These are phyloP conservation scores for Corrigiola litoralis DNA, from an alignment of 179 eudicot genomes.

Conservation along the genomic window DNA sequence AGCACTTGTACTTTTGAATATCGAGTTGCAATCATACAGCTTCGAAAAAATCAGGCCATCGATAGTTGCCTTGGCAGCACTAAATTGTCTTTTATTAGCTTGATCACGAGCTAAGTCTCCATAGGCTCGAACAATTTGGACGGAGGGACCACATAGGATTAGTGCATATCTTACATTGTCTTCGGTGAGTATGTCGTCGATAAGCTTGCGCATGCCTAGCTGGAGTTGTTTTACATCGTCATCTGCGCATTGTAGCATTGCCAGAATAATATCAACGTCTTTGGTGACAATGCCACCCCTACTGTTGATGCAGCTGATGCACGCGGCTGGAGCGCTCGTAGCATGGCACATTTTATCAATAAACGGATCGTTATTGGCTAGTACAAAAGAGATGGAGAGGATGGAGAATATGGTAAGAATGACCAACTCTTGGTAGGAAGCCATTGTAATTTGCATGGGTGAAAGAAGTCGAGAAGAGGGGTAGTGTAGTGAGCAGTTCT, in stretches of 20 bases:
- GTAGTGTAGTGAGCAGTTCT: too few species aligned
- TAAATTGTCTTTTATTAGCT: too few species aligned
- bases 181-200: neutral
- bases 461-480: too few species aligned
- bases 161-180: neutral
- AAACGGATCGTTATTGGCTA: neutral
- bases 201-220: neutral
- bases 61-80: too few species aligned
- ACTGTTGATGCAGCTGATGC: neutral
- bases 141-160: neutral
- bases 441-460: too few species aligned
- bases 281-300: neutral
- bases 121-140: neutral
- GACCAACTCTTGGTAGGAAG: too few species aligned
- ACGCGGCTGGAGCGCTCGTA: neutral
- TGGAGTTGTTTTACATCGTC: neutral
- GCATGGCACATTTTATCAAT: neutral
- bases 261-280: neutral
- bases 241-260: slow-evolving; percentile 1
- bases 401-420: neutral
- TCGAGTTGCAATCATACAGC: too few species aligned
- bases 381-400: neutral
- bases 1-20: too few species aligned
- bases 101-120: neutral
- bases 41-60: too few species aligned